Evolutionary conservation across 2,329 filamentous ascomycete genomes (phyloP).

Genomic region (Talaromyces sp.): DNA sequence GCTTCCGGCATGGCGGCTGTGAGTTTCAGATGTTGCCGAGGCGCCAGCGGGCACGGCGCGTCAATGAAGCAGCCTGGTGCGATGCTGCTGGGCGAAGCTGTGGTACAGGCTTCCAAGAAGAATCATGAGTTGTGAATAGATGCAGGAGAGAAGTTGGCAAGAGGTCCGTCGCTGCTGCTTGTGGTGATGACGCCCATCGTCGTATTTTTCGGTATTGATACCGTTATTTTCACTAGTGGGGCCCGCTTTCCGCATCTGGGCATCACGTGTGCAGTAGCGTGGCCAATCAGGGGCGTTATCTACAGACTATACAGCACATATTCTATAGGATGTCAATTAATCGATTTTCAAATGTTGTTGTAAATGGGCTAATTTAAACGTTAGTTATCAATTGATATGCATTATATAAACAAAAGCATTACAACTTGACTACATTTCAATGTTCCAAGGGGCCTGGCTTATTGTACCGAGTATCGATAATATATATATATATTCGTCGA

Average conservation of each 20-base stretch:
- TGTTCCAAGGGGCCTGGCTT: too few species aligned
- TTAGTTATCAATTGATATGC: too few species aligned
- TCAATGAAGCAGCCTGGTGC: not conserved
- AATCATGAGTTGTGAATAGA: not conserved
- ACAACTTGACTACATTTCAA: too few species aligned
- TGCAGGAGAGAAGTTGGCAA: not conserved
- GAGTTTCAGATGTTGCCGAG: too few species aligned
- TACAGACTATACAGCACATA: not conserved
- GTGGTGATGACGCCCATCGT: not conserved
- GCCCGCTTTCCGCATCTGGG: not conserved
- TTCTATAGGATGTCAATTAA: too few species aligned
- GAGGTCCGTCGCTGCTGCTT: not conserved
- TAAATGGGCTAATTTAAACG: too few species aligned
- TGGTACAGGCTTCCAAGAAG: not conserved
- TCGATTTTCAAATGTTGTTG: too few species aligned
- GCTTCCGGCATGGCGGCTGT: not conserved
- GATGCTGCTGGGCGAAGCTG: not conserved
- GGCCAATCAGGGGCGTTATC: not conserved
- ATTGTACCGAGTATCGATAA: too few species aligned
- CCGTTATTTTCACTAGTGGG: not conserved
- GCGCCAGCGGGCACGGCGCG: too few species aligned
- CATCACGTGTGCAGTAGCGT: not conserved
- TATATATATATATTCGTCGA: not conserved
- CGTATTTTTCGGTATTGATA: not conserved
- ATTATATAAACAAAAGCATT: too few species aligned